Evolutionary conservation across 2,329 filamentous ascomycete genomes (phyloP), one percentile per base, ranked within the genome.

Genomic region (Claviceps pazoutovae): DNA sequence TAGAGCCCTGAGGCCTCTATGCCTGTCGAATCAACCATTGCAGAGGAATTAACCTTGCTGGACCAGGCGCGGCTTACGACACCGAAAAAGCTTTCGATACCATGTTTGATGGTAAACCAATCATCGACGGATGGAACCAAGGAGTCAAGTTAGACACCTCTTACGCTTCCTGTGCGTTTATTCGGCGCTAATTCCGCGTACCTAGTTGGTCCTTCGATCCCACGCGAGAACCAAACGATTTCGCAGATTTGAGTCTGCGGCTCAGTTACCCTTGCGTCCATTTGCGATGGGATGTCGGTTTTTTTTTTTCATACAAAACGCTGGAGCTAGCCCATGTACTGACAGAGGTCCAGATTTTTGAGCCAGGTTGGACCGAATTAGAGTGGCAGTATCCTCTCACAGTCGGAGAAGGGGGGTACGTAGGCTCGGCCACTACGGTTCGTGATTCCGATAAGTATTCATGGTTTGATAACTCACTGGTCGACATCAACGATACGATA

Each of bases 341-440:
- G 30, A 56, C 19, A 16, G 23, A 6, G 3, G 13, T 23, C 1
- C 39, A 68, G 66, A 69, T 74, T 26, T 73, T 70, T 51, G 63
- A 68, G 4, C 56, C 53, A 2, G 58, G 60, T 19, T 74, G 68
- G 64, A 61, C 59, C 1, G 68, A 73, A 51, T 55, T 57, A 1
- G 58, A 67, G 38, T 74, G 71, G 72, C 53, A 60, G 9, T 72
- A 71, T 48, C 72, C 72, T 4, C 71, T 66, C 0, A 56, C 62
- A 4, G 55, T 64, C 3, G 70, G 69, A 19, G 48, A 66, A 49
- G 60, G 61, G 13, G 66, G 66, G n/a, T 74, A 66, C 50, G 57
- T 75, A 47, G 72, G 72, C 19, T 67, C 70, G 1, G 68, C 68
- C 3, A 68, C 69, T 5, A 67, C 64, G 17, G 37, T 52, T 23